Conservation (phyloP, 2,329 filamentous ascomycete species). For the Phialophora macrospora region DNA sequence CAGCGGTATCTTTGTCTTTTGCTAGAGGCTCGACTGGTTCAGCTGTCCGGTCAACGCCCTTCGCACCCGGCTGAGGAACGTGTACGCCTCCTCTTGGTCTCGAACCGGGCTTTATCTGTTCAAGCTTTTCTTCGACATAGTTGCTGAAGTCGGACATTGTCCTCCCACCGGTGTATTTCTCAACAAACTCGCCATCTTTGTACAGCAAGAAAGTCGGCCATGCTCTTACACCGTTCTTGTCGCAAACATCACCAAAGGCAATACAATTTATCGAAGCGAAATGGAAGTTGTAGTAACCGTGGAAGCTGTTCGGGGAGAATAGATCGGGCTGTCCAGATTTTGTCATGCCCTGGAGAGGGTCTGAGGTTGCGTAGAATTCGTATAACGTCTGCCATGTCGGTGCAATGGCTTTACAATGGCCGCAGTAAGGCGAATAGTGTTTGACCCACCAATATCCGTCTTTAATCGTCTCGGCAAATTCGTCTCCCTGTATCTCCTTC, state of each 20-base stretch:
- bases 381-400: slow-evolving; percentile 90
- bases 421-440: slow-evolving; percentile 59
- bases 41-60: slow-evolving; percentile 51
- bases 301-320: slow-evolving; percentile 68
- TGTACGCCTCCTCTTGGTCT: slow-evolving; percentile 69
- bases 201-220: slow-evolving; percentile 82
- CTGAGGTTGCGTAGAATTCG: slow-evolving; percentile 89
- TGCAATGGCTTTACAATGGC: slow-evolving; percentile 78
- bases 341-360: slow-evolving; percentile 63
- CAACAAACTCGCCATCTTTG: slow-evolving; percentile 73
- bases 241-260: slow-evolving; percentile 79
- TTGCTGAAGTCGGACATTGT: slow-evolving; percentile 68
- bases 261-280: slow-evolving; percentile 87
- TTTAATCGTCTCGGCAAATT: slow-evolving; percentile 55
- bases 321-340: slow-evolving; percentile 54
- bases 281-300: slow-evolving; percentile 83
- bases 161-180: slow-evolving; percentile 69
- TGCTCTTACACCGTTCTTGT: slow-evolving; percentile 66
- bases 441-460: slow-evolving; percentile 62
- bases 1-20: slow-evolving; percentile 52
- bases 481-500: slow-evolving; percentile 54
- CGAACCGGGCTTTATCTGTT: slow-evolving; percentile 78
- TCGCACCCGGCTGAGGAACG: slow-evolving; percentile 73
- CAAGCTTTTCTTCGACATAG: slow-evolving; percentile 76
- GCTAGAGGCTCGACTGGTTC: slow-evolving; percentile 46